Evolutionary conservation across 495 filamentous ascomycete species (phyloP).

Genomic region (Tuber borchii): DNA sequence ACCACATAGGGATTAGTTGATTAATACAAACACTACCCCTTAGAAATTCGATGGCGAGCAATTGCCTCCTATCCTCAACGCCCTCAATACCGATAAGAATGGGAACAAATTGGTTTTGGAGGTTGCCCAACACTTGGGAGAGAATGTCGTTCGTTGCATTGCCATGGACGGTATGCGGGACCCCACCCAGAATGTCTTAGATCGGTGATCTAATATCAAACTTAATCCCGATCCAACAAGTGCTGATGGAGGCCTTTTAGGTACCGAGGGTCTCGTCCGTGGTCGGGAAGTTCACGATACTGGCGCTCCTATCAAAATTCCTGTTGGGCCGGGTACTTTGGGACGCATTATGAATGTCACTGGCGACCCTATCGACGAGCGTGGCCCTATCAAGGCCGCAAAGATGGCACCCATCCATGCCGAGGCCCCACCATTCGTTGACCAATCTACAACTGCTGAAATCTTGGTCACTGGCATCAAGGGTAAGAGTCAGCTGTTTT

Average conservation of each 20-base stretch:
- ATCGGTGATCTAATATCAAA: constrained; percentile 10
- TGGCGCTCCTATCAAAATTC: constrained; percentile 91
- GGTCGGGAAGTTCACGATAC: constrained; percentile 78
- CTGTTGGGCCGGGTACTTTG: constrained; percentile 88
- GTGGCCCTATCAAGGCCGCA: constrained; percentile 88
- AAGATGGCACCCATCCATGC: constrained; percentile 87
- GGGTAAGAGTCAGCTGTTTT: constrained; percentile 41
- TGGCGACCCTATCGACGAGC: constrained; percentile 99
- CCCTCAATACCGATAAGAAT: constrained; percentile 81
- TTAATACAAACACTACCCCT: constrained; percentile 29
- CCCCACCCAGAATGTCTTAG: constrained; percentile 6
- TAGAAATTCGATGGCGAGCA: constrained; percentile 93
- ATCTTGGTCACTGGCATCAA: constrained; percentile 99
- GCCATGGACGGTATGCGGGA: constrained; percentile 94
- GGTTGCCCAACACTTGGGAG: constrained; percentile 98
- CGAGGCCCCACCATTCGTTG: constrained; percentile 80
- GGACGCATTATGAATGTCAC: constrained; percentile 99
- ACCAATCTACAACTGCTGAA: constrained; percentile 92
- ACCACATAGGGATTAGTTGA: constrained; percentile 5
- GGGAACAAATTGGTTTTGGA: constrained; percentile 93
- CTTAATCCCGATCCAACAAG: constrained; percentile 5
- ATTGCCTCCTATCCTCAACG: constrained; percentile 96
- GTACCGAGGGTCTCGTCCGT: constrained; percentile 98
- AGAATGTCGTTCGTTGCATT: constrained; percentile 99
- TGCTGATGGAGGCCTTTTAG: constrained; percentile 46